phyloP scores from a whole-genome alignment of 2,329 filamentous ascomycete species.

The Colletotrichum aenigma region DNA sequence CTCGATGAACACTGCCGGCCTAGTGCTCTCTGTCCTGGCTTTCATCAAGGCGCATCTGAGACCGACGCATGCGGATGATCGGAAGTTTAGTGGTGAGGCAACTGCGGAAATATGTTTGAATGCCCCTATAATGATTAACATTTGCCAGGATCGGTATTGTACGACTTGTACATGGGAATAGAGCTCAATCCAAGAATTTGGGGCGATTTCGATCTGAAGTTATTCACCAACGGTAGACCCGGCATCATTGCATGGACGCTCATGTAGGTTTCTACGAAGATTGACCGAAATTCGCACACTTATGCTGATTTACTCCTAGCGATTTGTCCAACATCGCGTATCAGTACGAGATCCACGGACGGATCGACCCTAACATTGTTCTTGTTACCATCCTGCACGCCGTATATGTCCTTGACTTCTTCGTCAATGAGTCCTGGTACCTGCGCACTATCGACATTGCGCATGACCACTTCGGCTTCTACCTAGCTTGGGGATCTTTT shows the following conservation, averaged over 20 bases:
- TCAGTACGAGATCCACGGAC: not conserved
- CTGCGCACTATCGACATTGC: conserved; percentile 48
- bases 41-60: not conserved
- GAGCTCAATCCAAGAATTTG: conserved; percentile 50
- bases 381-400: conserved; percentile 47
- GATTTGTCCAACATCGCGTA: not conserved
- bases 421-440: conserved; percentile 54
- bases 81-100: not conserved
- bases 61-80: not conserved
- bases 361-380: conserved; percentile 29
- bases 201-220: conserved; percentile 46
- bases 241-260: conserved; percentile 53
- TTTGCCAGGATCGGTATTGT: conserved; percentile 36
- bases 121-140: not conserved
- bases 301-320: not conserved
- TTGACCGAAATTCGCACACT: not conserved
- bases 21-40: conserved; percentile 10
- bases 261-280: conserved; percentile 35
- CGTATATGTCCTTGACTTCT: conserved; percentile 52
- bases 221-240: conserved; percentile 51
- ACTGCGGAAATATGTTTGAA: not conserved
- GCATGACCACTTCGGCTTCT: conserved; percentile 50
- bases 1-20: conserved; percentile 37
- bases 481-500: conserved; percentile 48
- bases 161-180: conserved; percentile 51